These are phyloP conservation scores for Globisporangium sylvaticum DNA, from an alignment of 352 stramenopile species.

Conservation along the genomic window DNA sequence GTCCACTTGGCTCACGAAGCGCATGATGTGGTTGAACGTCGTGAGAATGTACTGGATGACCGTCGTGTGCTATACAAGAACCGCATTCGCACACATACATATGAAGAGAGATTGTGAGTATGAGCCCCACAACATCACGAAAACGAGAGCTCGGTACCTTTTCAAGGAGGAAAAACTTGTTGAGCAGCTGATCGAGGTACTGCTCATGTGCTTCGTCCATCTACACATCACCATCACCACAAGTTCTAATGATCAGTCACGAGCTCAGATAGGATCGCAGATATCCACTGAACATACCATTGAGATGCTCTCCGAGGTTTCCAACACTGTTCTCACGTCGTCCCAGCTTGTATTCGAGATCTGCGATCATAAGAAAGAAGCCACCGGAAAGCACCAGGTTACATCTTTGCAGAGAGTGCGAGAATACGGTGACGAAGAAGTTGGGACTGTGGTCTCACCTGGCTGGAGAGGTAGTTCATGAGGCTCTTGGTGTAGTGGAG, in stretches of 20 bases:
- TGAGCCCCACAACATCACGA: background rate
- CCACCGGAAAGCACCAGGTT: background rate
- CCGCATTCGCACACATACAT: background rate
- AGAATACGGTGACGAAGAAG: background rate
- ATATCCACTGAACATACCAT: slow-evolving; percentile 6
- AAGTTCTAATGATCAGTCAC: slow-evolving; percentile 16
- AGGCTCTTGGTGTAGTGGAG: slow-evolving; percentile 73
- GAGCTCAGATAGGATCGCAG: background rate
- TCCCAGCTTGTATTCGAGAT: slow-evolving; percentile 24
- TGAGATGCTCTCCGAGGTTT: slow-evolving; percentile 20
- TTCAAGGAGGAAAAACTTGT: slow-evolving; percentile 64
- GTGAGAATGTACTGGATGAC: slow-evolving; percentile 70
- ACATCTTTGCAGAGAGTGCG: background rate
- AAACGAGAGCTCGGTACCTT: slow-evolving; percentile 36
- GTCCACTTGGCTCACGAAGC: slow-evolving; percentile 50
- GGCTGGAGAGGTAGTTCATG: slow-evolving; percentile 61
- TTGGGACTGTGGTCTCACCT: slow-evolving; percentile 26
- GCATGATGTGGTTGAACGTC: slow-evolving; percentile 72
- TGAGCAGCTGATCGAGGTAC: slow-evolving; percentile 61
- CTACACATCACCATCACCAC: slow-evolving; percentile 18
- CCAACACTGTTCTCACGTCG: slow-evolving; percentile 17
- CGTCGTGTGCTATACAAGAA: slow-evolving; percentile 36
- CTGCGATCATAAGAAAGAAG: slow-evolving; percentile 10
- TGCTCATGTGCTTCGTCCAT: slow-evolving; percentile 59
- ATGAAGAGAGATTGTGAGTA: background rate